These are phyloP conservation scores for Chaetothyriales sp. DNA, from an alignment of 2,329 filamentous ascomycete species.

Conservation along the genomic window DNA sequence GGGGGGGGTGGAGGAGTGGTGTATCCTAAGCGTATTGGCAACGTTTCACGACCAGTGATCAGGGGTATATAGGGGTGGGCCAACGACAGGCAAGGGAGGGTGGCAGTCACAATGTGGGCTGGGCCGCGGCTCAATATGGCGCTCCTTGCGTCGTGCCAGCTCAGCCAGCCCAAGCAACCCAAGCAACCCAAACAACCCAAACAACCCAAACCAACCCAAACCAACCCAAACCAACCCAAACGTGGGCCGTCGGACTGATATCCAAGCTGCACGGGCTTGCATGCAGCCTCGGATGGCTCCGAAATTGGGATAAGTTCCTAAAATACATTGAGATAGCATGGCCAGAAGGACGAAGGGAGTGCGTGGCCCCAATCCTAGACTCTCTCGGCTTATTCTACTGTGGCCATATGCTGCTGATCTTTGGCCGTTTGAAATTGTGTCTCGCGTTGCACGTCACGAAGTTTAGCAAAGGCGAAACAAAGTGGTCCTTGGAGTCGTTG, in stretches of 20 bases:
- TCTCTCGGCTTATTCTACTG: not conserved
- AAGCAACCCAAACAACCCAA: not conserved
- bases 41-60: not conserved
- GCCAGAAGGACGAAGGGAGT: not conserved
- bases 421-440: not conserved
- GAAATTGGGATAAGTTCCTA: not conserved
- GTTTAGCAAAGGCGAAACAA: not conserved
- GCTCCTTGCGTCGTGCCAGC: slow-evolving; percentile 1
- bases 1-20: not conserved
- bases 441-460: not conserved
- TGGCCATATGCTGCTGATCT: not conserved
- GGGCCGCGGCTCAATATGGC: slow-evolving; percentile 7
- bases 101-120: not conserved
- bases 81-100: not conserved
- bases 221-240: not conserved
- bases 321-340: not conserved
- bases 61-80: not conserved
- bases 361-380: not conserved
- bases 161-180: not conserved
- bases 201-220: too few relatives aligned
- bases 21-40: not conserved
- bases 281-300: not conserved
- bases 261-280: not conserved
- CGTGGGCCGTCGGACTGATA: not conserved
- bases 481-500: not conserved